Base-by-base conservation (phyloP, 176 grass and related monocot genomes). In the Triticum aestivum region DNA sequence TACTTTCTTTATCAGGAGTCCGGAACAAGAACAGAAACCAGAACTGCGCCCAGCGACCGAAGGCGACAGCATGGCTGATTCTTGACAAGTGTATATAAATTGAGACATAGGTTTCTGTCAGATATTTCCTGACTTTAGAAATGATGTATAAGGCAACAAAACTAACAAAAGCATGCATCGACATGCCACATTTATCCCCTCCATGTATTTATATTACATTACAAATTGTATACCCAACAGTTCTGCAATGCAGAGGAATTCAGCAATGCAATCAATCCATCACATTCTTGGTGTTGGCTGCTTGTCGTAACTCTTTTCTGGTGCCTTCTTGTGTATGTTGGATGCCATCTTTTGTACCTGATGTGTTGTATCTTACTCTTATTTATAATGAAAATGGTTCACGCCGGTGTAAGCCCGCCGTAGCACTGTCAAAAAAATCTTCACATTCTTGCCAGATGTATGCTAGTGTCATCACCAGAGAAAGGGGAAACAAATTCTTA, bases 51-150 rank as follows among this genome's bases (percentile, higher is more conserved):
- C 27, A 6, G 47, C 27, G 5, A 73, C 45, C 0, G 29, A 84
- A 67, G 81, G 84, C 45, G 38, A 84, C 45, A 75, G 34, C 75
- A 84, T 80, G 76, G 39, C 89, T 51, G 29, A 66, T 61, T 84
- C 61, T 13, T 91, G 89, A 91, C 75, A 74, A 38, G 20, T 73
- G 59, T 79, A 63, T 79, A 84, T 87, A 84, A 79, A 79, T 66
- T 52, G 71, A 78, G 29, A 82, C 63, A 59, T 86, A 86, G 79
- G 44, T 61, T 83, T 73, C 49, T 73, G 23, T 87, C 67, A 79
- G 66, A 87, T 65, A 68, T 37, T 75, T 75, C 58, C 74, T 59
- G 59, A 84, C 67, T 51, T 77, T 83, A 91, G 85, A 77, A 17
- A 84, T 80, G 75, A 65, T 51, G 49, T 47, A 74, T 80, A 73